These are phyloP conservation scores for Kodamaea arcana DNA, from an alignment of 1,139 yeast species.

Conservation along the genomic window DNA sequence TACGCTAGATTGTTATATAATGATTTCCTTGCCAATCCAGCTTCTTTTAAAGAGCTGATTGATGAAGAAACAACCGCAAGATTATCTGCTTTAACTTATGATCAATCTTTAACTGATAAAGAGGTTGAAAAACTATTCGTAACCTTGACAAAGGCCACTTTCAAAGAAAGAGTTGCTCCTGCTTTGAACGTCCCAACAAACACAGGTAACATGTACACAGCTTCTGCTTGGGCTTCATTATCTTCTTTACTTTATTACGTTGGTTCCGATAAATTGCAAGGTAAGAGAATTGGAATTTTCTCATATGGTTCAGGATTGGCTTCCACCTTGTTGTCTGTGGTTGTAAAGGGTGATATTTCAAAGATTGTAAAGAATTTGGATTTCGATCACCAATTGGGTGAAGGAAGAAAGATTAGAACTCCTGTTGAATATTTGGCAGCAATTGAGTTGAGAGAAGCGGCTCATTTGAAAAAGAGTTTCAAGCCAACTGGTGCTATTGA, in stretches of 20 bases:
- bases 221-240: constrained; percentile 84
- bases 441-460: constrained; percentile 80
- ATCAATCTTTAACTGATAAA: constrained; percentile 75
- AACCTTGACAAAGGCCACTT: constrained; percentile 67
- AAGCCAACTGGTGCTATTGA: constrained; percentile 79
- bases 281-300: constrained; percentile 86
- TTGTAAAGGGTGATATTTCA: constrained; percentile 77
- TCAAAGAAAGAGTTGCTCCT: constrained; percentile 71
- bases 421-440: constrained; percentile 84
- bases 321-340: constrained; percentile 77
- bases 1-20: constrained; percentile 90
- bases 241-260: constrained; percentile 76
- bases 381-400: constrained; percentile 62
- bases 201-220: constrained; percentile 98
- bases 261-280: constrained; percentile 68
- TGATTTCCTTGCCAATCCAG: constrained; percentile 73
- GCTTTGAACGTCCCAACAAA: constrained; percentile 87
- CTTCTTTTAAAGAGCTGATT: constrained; percentile 45
- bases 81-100: constrained; percentile 63
- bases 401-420: constrained; percentile 59
- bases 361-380: constrained; percentile 62
- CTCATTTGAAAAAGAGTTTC: constrained; percentile 76
- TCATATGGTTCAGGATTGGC: constrained; percentile 99
- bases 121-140: constrained; percentile 81
- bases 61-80: constrained; percentile 54